These are phyloP conservation scores for Agaricus sinodeliciosus DNA, from an alignment of 768 basidiomycete genomes.

Conservation along the genomic window DNA sequence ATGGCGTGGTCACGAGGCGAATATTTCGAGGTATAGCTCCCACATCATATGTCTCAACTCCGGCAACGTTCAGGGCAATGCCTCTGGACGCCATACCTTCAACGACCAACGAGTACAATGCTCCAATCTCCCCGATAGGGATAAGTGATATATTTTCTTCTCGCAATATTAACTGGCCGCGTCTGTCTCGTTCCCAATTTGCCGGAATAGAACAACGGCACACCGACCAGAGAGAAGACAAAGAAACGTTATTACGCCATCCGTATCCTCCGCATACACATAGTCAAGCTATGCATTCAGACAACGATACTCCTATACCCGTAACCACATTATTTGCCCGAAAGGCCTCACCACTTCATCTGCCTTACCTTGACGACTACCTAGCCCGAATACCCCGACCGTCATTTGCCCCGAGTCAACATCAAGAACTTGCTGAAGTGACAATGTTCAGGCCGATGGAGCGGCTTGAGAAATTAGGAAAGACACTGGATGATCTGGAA, in stretches of 20 bases:
- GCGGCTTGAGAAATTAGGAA: constrained; percentile 37
- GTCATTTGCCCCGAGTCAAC: constrained; percentile 24
- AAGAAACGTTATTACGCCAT: constrained; percentile 14
- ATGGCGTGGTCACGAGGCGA: not conserved
- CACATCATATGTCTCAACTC: not conserved
- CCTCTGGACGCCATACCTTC: not conserved
- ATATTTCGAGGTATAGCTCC: not conserved
- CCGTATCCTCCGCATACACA: constrained; percentile 16
- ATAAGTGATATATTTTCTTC: not conserved
- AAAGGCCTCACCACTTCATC: constrained; percentile 48
- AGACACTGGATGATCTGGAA: constrained; percentile 54
- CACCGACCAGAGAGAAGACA: constrained; percentile 12
- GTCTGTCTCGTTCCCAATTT: not conserved
- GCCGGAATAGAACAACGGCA: constrained; percentile 2
- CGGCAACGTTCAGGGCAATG: not conserved
- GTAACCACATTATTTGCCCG: constrained; percentile 52
- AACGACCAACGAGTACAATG: not conserved
- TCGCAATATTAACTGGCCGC: not conserved
- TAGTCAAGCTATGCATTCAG: not conserved
- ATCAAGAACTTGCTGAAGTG: not conserved
- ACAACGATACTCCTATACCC: constrained; percentile 40
- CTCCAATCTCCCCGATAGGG: not conserved
- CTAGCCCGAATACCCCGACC: constrained; percentile 43
- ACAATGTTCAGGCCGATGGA: constrained; percentile 63
- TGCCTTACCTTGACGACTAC: constrained; percentile 57